phyloP scores from a whole-genome alignment of 1,284 basidiomycete species.

The Cystobasidium pallidum region DNA sequence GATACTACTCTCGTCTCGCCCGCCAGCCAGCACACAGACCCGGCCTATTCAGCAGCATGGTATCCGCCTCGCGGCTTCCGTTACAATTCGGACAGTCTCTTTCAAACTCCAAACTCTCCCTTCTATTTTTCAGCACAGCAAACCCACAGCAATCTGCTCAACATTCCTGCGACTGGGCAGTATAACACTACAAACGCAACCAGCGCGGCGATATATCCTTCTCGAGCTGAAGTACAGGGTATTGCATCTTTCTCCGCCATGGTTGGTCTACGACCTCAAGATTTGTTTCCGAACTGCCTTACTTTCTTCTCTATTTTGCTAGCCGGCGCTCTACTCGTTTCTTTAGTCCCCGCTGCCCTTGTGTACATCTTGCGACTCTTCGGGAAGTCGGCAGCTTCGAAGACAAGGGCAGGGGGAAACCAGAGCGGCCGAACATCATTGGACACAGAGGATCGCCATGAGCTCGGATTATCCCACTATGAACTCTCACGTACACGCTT shows the following conservation, averaged over 20 bases:
- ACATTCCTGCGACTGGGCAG: constrained; percentile 68
- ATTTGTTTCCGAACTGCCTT: constrained; percentile 84
- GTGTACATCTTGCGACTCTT: constrained; percentile 41
- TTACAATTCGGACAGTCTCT: constrained; percentile 38
- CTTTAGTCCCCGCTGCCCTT: constrained; percentile 42
- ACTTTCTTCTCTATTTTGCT: constrained; percentile 74
- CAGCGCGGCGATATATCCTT: constrained; percentile 30
- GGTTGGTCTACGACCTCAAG: constrained; percentile 76
- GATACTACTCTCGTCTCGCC: constrained; percentile 70
- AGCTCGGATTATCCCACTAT: neutral
- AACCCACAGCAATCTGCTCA: constrained; percentile 74
- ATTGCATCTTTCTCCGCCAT: constrained; percentile 77
- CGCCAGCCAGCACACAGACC: constrained; percentile 50
- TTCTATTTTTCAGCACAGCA: constrained; percentile 64
- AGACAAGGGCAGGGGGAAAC: neutral
- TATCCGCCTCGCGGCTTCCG: constrained; percentile 35
- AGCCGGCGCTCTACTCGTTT: constrained; percentile 58
- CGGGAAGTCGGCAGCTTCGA: neutral
- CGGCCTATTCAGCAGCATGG: constrained; percentile 25
- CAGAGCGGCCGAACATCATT: neutral
- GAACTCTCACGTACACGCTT: constrained; percentile 20
- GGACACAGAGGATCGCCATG: neutral
- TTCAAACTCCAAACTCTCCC: constrained; percentile 36
- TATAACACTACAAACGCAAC: constrained; percentile 61
- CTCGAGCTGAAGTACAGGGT: constrained; percentile 58